Conservation (phyloP, 2,329 filamentous ascomycete species). For the Cadophora sp. region DNA sequence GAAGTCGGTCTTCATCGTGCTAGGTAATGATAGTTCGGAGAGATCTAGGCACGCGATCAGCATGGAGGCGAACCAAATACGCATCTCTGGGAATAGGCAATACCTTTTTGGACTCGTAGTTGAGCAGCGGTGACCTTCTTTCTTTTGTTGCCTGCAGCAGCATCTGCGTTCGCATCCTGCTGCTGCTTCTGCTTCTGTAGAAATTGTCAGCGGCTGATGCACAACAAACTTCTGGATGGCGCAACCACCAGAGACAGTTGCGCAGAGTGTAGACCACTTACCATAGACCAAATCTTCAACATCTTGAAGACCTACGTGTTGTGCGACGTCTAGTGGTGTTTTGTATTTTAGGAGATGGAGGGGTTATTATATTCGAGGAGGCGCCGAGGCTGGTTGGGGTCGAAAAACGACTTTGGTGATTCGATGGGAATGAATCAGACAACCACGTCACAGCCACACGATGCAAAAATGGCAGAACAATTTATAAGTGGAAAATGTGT, state of each 20-base stretch:
- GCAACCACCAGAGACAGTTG: neutral
- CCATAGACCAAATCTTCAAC: conserved; percentile 99
- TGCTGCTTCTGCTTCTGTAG: conserved; percentile 93
- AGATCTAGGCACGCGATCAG: conserved; percentile 62
- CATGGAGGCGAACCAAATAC: neutral
- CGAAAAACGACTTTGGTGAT: neutral
- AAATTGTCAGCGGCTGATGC: conserved; percentile 24
- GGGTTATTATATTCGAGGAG: neutral
- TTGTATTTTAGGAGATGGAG: neutral
- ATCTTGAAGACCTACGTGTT: conserved; percentile 61
- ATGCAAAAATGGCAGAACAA: conserved; percentile 1
- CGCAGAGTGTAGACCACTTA: conserved; percentile 50
- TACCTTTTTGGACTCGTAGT: conserved; percentile 94
- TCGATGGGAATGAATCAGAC: conserved; percentile 1
- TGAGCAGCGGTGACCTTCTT: conserved; percentile 99
- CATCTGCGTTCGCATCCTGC: conserved; percentile 85
- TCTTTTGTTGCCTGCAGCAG: conserved; percentile 79
- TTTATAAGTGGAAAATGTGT: neutral
- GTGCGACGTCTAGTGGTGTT: neutral
- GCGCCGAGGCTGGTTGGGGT: conserved; percentile 2
- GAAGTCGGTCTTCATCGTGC: conserved; percentile 83
- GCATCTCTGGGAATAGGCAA: conserved; percentile 27
- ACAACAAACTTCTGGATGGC: neutral
- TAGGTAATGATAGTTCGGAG: conserved; percentile 78
- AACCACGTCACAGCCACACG: conserved; percentile 8